Base-by-base conservation (phyloP, 2,329 filamentous ascomycete species). In the Ampelomyces quisqualis region DNA sequence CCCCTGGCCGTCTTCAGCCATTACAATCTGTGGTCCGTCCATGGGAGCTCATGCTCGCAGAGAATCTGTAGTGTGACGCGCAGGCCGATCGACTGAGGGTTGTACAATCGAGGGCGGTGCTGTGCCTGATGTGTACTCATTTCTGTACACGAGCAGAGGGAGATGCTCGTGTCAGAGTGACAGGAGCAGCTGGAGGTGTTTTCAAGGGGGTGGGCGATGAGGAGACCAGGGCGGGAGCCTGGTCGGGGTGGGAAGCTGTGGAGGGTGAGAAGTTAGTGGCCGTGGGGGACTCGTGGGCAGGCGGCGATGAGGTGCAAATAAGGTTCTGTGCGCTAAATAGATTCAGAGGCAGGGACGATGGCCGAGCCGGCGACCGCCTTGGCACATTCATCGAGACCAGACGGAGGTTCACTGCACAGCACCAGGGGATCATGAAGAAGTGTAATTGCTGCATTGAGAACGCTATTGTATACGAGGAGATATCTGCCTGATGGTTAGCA, bases 261-360 rank as follows among this genome's bases (percentile, higher is more conserved):
- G n/a, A n/a, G n/a, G n/a, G 5, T 24, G 28, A 26, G 34, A 13
- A 13, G 14, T 38, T 36, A 29, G 35, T 38, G 29, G 32, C 10
- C 22, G 38, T 6, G 33, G 26, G 15, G 24, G 33, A 34, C 17
- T 38, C 13, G 28, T n/a, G 37, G 29, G 19, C 34, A 18, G 24
- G 23, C 29, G 34, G 8, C 39, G 45, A 23, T 24, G 48, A 43
- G 34, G 48, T 51, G 43, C 11, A 35, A 51, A 40, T 51, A 51
- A 49, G 46, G 48, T 51, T 49, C 13, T 18, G 38, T 15, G 19
- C 45, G 45, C 48, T 51, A 49, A 41, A 29, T 51, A 49, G 39
- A 29, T 24, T 21, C 38, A 19, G 21, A 20, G 26, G 39, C 31
- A 40, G 32, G 37, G 23, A 38, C 40, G 14, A 34, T 34, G 24